A percentile compares a stretch with the other conserved stretches of the same genome.
Evolutionary conservation across 441 rosid species (phyloP).

Genomic region (Sinapis alba): DNA sequence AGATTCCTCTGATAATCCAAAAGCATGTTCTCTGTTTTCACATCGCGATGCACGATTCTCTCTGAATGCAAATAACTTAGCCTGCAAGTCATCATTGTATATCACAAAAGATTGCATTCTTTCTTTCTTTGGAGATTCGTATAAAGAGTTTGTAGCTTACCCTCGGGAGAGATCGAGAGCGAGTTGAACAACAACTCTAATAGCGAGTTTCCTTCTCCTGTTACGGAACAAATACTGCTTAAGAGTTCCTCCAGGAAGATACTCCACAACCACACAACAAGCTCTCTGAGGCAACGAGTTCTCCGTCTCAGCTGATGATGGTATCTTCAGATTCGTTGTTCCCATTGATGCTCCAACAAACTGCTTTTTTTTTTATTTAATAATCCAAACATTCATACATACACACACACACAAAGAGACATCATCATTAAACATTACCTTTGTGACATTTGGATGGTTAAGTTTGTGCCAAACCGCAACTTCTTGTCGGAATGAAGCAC

Average conservation of each 20-base stretch:
- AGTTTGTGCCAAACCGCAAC: conserved; percentile 99
- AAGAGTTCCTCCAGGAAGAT: conserved; percentile 82
- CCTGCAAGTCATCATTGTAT: conserved; percentile 45
- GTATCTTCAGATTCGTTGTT: conserved; percentile 83
- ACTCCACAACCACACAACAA: conserved; percentile 93
- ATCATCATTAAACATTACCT: too few species aligned
- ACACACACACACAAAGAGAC: too few species aligned
- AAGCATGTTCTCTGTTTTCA: conserved; percentile 91
- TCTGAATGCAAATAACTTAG: conserved; percentile 84
- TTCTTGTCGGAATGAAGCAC: conserved; percentile 89
- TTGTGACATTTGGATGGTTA: conserved; percentile 90
- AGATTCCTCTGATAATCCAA: conserved; percentile 66
- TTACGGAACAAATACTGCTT: conserved; percentile 82
- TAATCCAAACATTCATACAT: background rate
- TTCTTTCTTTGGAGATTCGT: conserved; percentile 5
- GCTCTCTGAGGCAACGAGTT: conserved; percentile 65
- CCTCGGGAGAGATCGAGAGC: conserved; percentile 92
- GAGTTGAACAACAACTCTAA: conserved; percentile 72
- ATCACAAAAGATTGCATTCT: background rate
- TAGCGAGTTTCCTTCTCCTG: conserved; percentile 78
- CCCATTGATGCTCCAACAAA: conserved; percentile 96
- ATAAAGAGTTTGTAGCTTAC: conserved; percentile 41
- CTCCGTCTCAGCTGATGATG: conserved; percentile 48
- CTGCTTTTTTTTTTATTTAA: conserved; percentile 28
- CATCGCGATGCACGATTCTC: conserved; percentile 94